A percentile compares a stretch with the other conserved stretches of the same genome.
phyloP scores from a whole-genome alignment of 2,329 filamentous ascomycete genomes.

The Pestalotiopsis sp. region DNA sequence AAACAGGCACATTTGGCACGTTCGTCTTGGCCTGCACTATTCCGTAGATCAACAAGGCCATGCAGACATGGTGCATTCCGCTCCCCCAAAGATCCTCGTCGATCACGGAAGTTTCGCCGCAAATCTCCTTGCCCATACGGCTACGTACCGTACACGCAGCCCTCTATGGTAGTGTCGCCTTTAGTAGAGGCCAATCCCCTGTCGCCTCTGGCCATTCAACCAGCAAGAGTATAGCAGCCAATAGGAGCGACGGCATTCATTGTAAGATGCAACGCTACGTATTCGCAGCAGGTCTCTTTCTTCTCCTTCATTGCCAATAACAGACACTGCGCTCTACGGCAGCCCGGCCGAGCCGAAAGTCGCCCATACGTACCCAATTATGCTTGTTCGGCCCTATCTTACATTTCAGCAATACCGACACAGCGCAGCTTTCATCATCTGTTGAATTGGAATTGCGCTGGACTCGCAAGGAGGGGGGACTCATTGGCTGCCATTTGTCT shows the following conservation, averaged over 20 bases:
- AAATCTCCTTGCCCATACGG: background rate
- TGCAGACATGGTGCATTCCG: background rate
- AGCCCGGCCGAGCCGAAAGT: background rate
- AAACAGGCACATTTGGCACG: background rate
- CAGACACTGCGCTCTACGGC: background rate
- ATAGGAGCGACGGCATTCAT: background rate
- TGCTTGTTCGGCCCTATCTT: conserved; percentile 1
- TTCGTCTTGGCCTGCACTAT: background rate
- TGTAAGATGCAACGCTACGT: background rate
- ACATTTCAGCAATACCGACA: background rate
- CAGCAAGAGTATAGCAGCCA: conserved; percentile 2
- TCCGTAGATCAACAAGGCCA: background rate
- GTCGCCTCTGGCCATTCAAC: background rate
- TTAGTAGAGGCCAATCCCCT: background rate
- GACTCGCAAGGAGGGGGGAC: background rate
- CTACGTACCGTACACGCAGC: background rate
- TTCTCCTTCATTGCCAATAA: background rate
- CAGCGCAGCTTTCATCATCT: background rate
- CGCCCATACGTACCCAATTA: background rate
- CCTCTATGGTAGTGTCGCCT: background rate
- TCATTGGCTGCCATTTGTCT: background rate
- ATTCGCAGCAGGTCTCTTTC: background rate
- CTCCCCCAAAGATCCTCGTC: background rate
- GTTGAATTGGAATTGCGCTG: background rate
- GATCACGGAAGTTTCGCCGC: conserved; percentile 1